A percentile compares a stretch with the other conserved stretches of the same genome.
Evolutionary conservation across 305 asterid species (phyloP).

Genomic region (Fraxinus dipetala): DNA sequence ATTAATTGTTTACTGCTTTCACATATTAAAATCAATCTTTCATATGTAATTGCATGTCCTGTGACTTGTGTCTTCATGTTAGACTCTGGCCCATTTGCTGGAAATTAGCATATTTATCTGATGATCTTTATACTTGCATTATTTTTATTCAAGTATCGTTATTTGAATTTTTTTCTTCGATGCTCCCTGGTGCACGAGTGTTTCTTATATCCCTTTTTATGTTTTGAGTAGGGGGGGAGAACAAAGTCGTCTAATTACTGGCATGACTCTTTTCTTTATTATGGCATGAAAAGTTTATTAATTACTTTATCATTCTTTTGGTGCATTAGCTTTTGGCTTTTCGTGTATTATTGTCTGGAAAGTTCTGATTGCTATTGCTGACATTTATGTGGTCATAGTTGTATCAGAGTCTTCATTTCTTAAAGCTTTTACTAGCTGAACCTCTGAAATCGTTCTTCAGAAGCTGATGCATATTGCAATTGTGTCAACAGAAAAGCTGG

Average conservation of each 20-base stretch:
- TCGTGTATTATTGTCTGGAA: not conserved
- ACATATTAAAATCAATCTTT: constrained; percentile 6
- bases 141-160: not conserved
- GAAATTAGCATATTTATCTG: not conserved
- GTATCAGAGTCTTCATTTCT: constrained; percentile 1
- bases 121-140: not conserved
- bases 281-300: not conserved
- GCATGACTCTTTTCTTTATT: not conserved
- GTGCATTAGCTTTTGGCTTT: not conserved
- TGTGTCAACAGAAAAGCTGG: constrained; percentile 67
- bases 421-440: constrained; percentile 23
- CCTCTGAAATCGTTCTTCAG: constrained; percentile 21
- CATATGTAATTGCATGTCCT: not conserved
- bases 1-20: constrained; percentile 10
- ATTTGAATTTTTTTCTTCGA: not conserved
- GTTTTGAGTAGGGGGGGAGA: not conserved
- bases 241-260: not conserved
- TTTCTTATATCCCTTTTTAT: not conserved
- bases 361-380: not conserved
- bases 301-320: constrained; percentile 3
- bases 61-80: constrained; percentile 16
- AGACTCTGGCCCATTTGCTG: constrained; percentile 13
- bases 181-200: not conserved
- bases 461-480: constrained; percentile 34
- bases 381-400: not conserved